Evolutionary conservation across 805 yeast genomes (phyloP).

Genomic region (Hanseniaspora taiwanica): DNA sequence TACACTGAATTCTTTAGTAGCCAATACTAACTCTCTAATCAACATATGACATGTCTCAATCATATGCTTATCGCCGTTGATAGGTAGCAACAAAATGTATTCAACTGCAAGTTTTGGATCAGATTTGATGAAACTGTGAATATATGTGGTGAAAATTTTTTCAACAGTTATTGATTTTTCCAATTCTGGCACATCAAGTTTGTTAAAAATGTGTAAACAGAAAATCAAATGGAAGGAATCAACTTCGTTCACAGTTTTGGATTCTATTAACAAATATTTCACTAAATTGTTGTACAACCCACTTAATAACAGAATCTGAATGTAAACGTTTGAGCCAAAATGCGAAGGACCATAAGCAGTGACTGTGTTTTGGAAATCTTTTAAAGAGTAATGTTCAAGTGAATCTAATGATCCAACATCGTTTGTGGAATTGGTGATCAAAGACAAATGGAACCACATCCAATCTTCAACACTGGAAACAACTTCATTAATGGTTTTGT

Average conservation of each 20-base stretch:
- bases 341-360: conserved; percentile 59
- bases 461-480: conserved; percentile 83
- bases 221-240: conserved; percentile 87
- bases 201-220: conserved; percentile 44
- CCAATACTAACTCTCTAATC: conserved; percentile 68
- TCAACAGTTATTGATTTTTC: conserved; percentile 31
- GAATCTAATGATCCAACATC: conserved; percentile 31
- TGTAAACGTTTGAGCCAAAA: conserved; percentile 55
- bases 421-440: conserved; percentile 46
- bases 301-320: conserved; percentile 56
- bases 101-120: conserved; percentile 91
- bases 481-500: conserved; percentile 56
- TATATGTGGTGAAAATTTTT: conserved; percentile 63
- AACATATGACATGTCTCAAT: conserved; percentile 58
- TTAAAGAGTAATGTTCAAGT: conserved; percentile 52
- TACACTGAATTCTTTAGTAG: conserved; percentile 71
- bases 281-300: conserved; percentile 79
- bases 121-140: conserved; percentile 67
- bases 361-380: conserved; percentile 61
- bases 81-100: conserved; percentile 50
- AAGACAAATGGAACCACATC: conserved; percentile 85
- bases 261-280: conserved; percentile 34
- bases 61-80: conserved; percentile 25
- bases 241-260: conserved; percentile 45
- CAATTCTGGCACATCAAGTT: conserved; percentile 3